Percentiles rank a stretch among this genome's conserved stretches.
Conservation (phyloP, 1,139 yeast species). For the Candida glucosophila region DNA sequence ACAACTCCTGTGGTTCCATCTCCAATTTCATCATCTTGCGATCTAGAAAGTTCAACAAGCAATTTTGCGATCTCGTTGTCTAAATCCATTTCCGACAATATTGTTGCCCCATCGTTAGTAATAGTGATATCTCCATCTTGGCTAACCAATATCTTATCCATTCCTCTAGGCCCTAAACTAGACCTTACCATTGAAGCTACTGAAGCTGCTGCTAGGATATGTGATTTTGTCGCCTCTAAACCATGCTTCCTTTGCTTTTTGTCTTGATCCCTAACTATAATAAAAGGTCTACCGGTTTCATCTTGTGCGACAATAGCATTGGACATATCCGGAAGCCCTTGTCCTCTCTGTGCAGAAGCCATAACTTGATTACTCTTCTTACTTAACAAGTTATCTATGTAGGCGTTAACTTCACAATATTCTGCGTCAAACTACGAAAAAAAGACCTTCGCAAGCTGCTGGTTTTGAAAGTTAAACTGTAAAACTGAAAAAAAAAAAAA, state of each 20-base stretch:
- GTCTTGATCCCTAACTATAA: conserved; percentile 96
- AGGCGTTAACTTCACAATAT: too few species aligned
- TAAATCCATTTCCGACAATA: conserved; percentile 89
- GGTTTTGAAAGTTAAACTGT: too few species aligned
- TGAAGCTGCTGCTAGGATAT: conserved; percentile 91
- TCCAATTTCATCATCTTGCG: conserved; percentile 98
- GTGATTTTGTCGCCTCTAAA: conserved; percentile 89
- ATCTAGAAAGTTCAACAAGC: conserved; percentile 84
- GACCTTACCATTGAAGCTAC: conserved; percentile 90
- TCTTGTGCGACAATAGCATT: conserved; percentile 98
- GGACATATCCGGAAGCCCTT: conserved; percentile 88
- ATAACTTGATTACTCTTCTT: too few species aligned
- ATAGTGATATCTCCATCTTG: conserved; percentile 98
- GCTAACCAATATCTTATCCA: conserved; percentile 83
- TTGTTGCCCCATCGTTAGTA: conserved; percentile 98
- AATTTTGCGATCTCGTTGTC: conserved; percentile 95
- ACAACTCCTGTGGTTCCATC: conserved; percentile 99
- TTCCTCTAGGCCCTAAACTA: conserved; percentile 95
- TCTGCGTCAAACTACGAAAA: too few species aligned
- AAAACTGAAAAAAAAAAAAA: too few species aligned
- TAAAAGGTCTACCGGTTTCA: conserved; percentile 98
- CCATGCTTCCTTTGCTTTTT: conserved; percentile 89
- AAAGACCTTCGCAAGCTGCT: too few species aligned
- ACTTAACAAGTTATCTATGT: too few species aligned
- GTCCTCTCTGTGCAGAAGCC: conserved; percentile 16